Conservation (phyloP, 2,329 filamentous ascomycete species). For the Zymoseptoria brevis region DNA sequence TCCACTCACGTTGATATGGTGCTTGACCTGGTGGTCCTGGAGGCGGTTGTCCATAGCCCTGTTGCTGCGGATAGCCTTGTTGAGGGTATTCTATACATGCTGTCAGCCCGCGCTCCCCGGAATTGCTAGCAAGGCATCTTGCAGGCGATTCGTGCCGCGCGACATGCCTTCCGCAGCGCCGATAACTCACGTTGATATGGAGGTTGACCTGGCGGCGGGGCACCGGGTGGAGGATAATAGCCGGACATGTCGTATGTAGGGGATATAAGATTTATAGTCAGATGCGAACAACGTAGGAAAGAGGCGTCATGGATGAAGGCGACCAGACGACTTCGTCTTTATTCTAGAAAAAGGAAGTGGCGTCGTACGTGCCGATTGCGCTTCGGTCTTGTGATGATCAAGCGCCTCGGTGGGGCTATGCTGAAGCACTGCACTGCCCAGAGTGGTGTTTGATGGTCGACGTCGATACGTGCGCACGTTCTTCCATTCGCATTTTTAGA, state of each 20-base stretch:
- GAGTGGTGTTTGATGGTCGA: background rate
- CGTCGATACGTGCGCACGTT: background rate
- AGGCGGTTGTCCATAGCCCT: slow-evolving; percentile 7
- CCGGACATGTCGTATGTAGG: slow-evolving; percentile 8
- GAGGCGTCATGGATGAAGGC: background rate
- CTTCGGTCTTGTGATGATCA: background rate
- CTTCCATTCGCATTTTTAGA: background rate
- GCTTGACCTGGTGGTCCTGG: slow-evolving; percentile 2
- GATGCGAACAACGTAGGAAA: background rate
- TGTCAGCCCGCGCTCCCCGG: slow-evolving; percentile 5
- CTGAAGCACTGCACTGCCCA: background rate
- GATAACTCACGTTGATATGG: slow-evolving; percentile 12
- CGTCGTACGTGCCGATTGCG: background rate
- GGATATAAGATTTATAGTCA: background rate
- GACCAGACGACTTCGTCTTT: background rate
- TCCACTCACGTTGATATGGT: slow-evolving; percentile 12
- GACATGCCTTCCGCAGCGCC: background rate
- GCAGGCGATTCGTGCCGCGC: background rate
- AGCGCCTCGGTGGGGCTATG: background rate
- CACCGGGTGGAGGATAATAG: slow-evolving; percentile 9
- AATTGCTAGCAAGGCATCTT: background rate
- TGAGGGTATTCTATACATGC: slow-evolving; percentile 10
- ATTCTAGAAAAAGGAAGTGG: background rate
- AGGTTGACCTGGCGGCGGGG: slow-evolving; percentile 4
- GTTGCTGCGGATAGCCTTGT: slow-evolving; percentile 4